phyloP scores from a whole-genome alignment of 345 rosid genomes.

The Salix udensis region DNA sequence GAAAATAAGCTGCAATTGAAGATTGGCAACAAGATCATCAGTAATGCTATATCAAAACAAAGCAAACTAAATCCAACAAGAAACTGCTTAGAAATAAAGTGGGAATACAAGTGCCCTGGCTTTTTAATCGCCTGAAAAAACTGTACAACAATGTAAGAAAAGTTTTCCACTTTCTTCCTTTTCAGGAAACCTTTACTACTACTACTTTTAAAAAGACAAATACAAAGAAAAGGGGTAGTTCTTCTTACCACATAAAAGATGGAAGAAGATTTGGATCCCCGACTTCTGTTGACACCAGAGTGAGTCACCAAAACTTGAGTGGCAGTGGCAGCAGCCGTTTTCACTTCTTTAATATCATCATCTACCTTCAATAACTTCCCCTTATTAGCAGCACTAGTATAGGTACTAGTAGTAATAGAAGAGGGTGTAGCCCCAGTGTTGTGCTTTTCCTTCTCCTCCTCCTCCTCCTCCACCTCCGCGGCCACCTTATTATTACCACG shows the following conservation, averaged over 20 bases:
- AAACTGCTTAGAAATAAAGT: not conserved
- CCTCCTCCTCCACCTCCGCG: constrained; percentile 24
- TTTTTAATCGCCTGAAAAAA: not conserved
- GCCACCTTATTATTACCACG: constrained; percentile 24
- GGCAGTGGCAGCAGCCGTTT: constrained; percentile 18
- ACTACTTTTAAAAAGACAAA: not conserved
- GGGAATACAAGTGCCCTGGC: not conserved
- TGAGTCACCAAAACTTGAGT: constrained; percentile 34
- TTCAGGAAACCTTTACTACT: not conserved
- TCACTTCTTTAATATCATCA: constrained; percentile 20
- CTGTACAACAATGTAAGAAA: too few relatives aligned
- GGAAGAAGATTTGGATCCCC: constrained; percentile 32
- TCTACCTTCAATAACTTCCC: not conserved
- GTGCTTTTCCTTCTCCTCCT: constrained; percentile 29
- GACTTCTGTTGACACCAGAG: constrained; percentile 31
- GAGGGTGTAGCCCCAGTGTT: constrained; percentile 3
- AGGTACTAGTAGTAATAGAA: not conserved
- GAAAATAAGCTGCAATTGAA: constrained; percentile 56
- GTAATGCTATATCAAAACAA: not conserved
- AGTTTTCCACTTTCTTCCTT: not conserved
- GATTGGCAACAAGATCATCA: constrained; percentile 8
- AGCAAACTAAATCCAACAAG: not conserved
- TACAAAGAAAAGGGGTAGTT: not conserved
- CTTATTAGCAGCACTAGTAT: not conserved
- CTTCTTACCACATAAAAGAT: constrained; percentile 34